Conservation (phyloP, 1,139 yeast genomes). For the Pneumocystis murina region DNA sequence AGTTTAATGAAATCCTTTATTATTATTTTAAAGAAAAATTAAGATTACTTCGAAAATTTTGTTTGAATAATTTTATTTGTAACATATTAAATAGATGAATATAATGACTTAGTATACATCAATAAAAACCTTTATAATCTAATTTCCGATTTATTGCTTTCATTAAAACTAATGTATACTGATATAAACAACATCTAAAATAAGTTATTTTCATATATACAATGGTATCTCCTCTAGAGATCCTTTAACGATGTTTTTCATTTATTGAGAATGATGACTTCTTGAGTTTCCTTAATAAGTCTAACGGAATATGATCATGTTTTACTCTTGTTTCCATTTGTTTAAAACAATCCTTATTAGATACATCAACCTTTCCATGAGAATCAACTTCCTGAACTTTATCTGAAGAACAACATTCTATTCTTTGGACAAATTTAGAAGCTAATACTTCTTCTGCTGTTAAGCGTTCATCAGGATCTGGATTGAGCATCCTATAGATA, state of each 20-base stretch:
- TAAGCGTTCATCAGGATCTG: conserved; percentile 16
- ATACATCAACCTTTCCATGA: background rate
- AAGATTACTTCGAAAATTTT: background rate
- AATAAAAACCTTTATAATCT: no score
- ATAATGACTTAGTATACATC: no score
- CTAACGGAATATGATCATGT: background rate
- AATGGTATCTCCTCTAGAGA: background rate
- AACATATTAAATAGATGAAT: no score
- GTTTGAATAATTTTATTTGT: no score
- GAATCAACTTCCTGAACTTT: background rate
- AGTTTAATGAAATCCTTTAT: background rate
- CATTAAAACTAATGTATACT: background rate
- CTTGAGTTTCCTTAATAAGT: background rate
- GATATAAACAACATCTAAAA: background rate
- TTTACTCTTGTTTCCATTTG: background rate
- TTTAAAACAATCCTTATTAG: background rate
- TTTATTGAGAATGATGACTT: background rate
- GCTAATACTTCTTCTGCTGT: conserved; percentile 14
- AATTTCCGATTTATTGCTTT: background rate
- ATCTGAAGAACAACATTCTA: conserved; percentile 12
- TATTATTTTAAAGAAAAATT: background rate
- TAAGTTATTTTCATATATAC: background rate
- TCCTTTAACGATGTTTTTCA: background rate
- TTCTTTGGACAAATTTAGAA: conserved; percentile 13
- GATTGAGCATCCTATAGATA: conserved; percentile 17